Evolutionary conservation across 2,329 filamentous ascomycete genomes (phyloP).

Genomic region (Neopestalotiopsis clavispora): DNA sequence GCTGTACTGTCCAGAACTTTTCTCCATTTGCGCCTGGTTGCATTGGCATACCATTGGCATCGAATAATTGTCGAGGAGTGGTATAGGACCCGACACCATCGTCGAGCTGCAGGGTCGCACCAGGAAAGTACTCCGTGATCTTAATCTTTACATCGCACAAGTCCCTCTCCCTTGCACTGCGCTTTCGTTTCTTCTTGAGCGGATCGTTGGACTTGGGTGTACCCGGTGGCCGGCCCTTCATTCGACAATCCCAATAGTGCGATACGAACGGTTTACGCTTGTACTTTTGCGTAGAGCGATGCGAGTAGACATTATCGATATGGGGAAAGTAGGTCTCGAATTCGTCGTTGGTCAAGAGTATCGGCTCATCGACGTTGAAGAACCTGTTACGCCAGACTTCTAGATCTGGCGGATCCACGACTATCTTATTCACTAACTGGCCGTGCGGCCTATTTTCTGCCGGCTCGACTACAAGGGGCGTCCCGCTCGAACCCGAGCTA

Average conservation of each 20-base stretch:
- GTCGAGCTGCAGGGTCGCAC: conserved; percentile 43
- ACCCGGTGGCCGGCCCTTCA: conserved; percentile 79
- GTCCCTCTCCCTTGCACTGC: conserved; percentile 74
- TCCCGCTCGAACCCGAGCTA: conserved; percentile 21
- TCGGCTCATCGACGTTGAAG: conserved; percentile 76
- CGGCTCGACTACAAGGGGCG: conserved; percentile 33
- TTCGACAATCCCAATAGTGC: conserved; percentile 83
- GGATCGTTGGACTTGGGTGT: conserved; percentile 82
- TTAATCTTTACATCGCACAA: conserved; percentile 90
- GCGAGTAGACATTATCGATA: conserved; percentile 84
- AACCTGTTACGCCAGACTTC: conserved; percentile 72
- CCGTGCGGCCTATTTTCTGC: conserved; percentile 50
- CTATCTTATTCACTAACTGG: conserved; percentile 60
- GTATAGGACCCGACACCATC: conserved; percentile 29
- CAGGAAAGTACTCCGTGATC: conserved; percentile 78
- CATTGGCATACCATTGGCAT: conserved; percentile 26
- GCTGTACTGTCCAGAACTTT: conserved; percentile 75
- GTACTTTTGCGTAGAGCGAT: conserved; percentile 80
- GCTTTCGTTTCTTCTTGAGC: conserved; percentile 81
- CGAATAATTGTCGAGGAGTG: conserved; percentile 28
- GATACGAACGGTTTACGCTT: conserved; percentile 84
- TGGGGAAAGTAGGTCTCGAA: conserved; percentile 84
- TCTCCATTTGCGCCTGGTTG: conserved; percentile 52
- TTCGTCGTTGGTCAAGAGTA: conserved; percentile 76
- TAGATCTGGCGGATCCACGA: conserved; percentile 71